Base-by-base conservation (phyloP, 1,139 yeast genomes). In the Debaryomyces nepalensis region DNA sequence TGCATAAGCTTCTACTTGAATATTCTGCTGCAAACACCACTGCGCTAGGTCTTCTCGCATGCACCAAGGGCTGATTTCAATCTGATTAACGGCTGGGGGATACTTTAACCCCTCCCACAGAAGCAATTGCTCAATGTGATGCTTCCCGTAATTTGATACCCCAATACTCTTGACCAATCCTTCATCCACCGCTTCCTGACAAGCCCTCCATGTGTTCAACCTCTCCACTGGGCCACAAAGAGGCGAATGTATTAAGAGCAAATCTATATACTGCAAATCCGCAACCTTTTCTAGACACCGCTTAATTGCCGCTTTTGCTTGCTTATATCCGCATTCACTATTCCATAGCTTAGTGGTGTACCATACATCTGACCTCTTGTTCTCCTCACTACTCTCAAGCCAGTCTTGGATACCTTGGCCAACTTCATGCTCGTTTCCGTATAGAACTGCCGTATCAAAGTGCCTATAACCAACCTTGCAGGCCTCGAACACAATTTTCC, bases 31-130 rank as follows among this genome's bases (percentile, higher is more conserved):
- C 36, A 68, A 62, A 48, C 86, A 82, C 62, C 66, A 83, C 29
- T 76, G 74, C 3, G 81, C 79, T 41, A 85, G 63, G 29, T 84
- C 84, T 30, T 70, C 68, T 52, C 89, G 70, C 87, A 82, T 83
- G 43, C 83, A 70, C 89, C 90, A 85, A 0, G 91, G 93, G 48
- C 87, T 81, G 12, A 85, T 76, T 60, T 85, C 91, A 47, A 85
- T 76, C 58, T 82, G 86, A 54, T 84, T 79, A 8, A 81, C 77
- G 8, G 57, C 83, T 0, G 91, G 93, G 45, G 68, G 70, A 44
- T 73, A 57, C 49, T 66, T 75, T 44, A 82, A 63, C 1, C 69
- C 76, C 0, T 70, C 63, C 82, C 85, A 82, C 8, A 56, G 51
- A 21, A 81, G 58, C 24, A 84, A 65, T 59, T 84, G 86, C 47